These are phyloP conservation scores for Suillus spraguei DNA, from an alignment of 768 basidiomycete species.

Conservation along the genomic window DNA sequence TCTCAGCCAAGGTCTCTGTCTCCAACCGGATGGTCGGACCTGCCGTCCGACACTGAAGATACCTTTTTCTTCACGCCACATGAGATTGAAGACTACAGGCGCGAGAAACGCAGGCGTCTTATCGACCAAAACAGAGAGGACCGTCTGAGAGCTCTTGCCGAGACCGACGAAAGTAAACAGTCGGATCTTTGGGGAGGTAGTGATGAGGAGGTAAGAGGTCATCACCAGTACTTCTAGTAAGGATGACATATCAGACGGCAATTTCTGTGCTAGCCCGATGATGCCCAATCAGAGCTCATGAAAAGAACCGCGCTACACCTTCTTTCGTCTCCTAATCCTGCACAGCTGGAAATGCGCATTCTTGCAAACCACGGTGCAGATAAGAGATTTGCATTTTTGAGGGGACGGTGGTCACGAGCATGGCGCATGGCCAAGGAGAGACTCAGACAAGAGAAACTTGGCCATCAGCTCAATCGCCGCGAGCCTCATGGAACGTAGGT, in stretches of 20 bases:
- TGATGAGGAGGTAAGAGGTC: constrained; percentile 62
- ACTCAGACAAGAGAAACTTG: constrained; percentile 31
- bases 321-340: constrained; percentile 70
- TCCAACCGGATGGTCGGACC: constrained; percentile 77
- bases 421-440: constrained; percentile 64
- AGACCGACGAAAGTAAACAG: constrained; percentile 39
- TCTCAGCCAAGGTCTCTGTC: constrained; percentile 34
- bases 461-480: constrained; percentile 25
- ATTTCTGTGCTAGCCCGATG: constrained; percentile 52
- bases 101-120: constrained; percentile 66
- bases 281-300: constrained; percentile 67
- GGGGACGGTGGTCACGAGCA: constrained; percentile 68
- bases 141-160: constrained; percentile 59
- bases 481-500: constrained; percentile 19
- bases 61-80: constrained; percentile 74
- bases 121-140: constrained; percentile 64
- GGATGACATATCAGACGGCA: background rate
- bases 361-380: constrained; percentile 84
- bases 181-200: constrained; percentile 65
- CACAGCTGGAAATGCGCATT: constrained; percentile 86
- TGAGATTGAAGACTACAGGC: constrained; percentile 66
- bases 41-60: constrained; percentile 86
- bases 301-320: constrained; percentile 72
- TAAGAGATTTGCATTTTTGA: constrained; percentile 77
- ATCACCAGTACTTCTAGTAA: background rate